Conservation (phyloP, 805 yeast species). For the Schizosaccharomyces osmophilus region DNA sequence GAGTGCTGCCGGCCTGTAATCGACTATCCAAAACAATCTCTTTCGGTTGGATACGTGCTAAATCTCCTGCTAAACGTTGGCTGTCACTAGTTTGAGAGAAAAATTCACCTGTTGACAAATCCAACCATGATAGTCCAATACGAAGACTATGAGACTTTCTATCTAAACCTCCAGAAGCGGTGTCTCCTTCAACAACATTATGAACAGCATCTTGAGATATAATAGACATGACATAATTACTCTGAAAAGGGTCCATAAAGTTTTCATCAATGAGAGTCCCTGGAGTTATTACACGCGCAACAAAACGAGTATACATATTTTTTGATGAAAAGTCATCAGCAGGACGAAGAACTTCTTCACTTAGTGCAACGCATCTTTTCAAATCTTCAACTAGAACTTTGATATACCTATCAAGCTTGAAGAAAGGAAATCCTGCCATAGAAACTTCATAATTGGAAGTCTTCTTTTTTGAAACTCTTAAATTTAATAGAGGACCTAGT, state of each 20-base stretch:
- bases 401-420: slow-evolving; percentile 46
- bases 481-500: slow-evolving; percentile 43
- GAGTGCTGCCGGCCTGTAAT: neutral
- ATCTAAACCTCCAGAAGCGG: neutral
- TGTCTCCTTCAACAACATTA: neutral
- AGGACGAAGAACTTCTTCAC: slow-evolving; percentile 31
- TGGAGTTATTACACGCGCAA: slow-evolving; percentile 65
- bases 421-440: slow-evolving; percentile 80
- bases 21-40: slow-evolving; percentile 33
- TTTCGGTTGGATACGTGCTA: slow-evolving; percentile 56
- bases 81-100: slow-evolving; percentile 40
- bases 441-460: slow-evolving; percentile 20
- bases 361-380: slow-evolving; percentile 51
- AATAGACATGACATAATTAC: slow-evolving; percentile 46
- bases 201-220: slow-evolving; percentile 7
- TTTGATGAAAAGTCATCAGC: neutral
- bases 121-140: slow-evolving; percentile 72
- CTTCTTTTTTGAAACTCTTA: slow-evolving; percentile 38
- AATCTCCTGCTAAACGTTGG: slow-evolving; percentile 38
- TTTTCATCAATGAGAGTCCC: slow-evolving; percentile 81
- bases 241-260: slow-evolving; percentile 44
- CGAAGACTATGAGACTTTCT: slow-evolving; percentile 13
- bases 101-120: slow-evolving; percentile 60
- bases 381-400: slow-evolving; percentile 46
- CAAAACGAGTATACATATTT: slow-evolving; percentile 31